These are phyloP conservation scores for Penicillium sumatraense DNA, from an alignment of 2,329 filamentous ascomycete genomes.

Conservation along the genomic window DNA sequence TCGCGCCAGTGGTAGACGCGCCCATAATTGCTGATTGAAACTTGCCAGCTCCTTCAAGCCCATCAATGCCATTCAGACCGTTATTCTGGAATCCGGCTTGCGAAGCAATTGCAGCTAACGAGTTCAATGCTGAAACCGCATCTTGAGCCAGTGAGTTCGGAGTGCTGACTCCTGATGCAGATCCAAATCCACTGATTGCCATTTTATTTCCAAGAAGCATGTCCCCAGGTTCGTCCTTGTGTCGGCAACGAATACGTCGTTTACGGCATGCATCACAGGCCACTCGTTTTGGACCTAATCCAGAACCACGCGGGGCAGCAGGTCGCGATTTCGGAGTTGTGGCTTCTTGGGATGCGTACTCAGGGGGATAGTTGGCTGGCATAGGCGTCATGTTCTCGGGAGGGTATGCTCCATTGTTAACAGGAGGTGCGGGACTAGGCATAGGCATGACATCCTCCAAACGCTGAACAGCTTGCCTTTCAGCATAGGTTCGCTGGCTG, in stretches of 20 bases:
- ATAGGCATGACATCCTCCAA: slow-evolving; percentile 30
- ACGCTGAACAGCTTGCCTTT: slow-evolving; percentile 43
- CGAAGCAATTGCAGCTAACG: slow-evolving; percentile 43
- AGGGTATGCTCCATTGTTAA: slow-evolving; percentile 22
- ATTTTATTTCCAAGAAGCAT: slow-evolving; percentile 32
- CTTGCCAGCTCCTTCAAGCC: slow-evolving; percentile 32
- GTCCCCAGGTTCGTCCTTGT: slow-evolving; percentile 59
- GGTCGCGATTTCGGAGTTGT: slow-evolving; percentile 42
- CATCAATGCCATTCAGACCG: slow-evolving; percentile 30
- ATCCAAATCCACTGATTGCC: slow-evolving; percentile 34
- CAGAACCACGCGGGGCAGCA: slow-evolving; percentile 58
- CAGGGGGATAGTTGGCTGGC: slow-evolving; percentile 20
- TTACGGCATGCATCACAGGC: slow-evolving; percentile 67
- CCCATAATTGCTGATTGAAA: slow-evolving; percentile 32
- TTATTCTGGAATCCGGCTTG: slow-evolving; percentile 38
- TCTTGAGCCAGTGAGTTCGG: slow-evolving; percentile 42
- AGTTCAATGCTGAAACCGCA: slow-evolving; percentile 45
- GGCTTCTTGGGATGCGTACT: slow-evolving; percentile 33
- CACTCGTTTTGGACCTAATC: slow-evolving; percentile 62
- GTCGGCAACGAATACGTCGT: slow-evolving; percentile 65
- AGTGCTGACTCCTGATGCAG: slow-evolving; percentile 31
- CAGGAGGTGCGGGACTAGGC: slow-evolving; percentile 18
- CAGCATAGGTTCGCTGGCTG: slow-evolving; percentile 45
- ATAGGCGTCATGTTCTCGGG: slow-evolving; percentile 30
- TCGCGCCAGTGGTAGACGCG: slow-evolving; percentile 30